Conservation (phyloP, 768 basidiomycete genomes). For the Macrolepiota dolichaula region DNA sequence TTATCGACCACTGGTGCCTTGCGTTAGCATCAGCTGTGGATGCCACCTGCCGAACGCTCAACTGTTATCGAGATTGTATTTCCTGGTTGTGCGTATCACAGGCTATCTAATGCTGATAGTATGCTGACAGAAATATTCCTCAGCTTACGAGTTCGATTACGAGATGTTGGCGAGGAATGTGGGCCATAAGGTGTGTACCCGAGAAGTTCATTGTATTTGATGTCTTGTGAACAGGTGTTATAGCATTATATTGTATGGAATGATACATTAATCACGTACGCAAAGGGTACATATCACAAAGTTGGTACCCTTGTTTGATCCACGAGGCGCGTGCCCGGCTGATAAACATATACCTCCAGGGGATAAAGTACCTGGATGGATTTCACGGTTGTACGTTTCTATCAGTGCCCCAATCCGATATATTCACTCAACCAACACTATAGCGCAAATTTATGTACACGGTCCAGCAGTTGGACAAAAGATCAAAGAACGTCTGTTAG, state of each 20-base stretch:
- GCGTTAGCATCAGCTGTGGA: constrained; percentile 56
- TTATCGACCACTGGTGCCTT: background rate
- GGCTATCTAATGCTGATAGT: background rate
- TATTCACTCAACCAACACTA: background rate
- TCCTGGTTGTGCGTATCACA: constrained; percentile 40
- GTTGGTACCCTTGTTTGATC: constrained; percentile 12
- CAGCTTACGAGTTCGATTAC: constrained; percentile 39
- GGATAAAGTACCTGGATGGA: constrained; percentile 49
- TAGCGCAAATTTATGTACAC: constrained; percentile 51
- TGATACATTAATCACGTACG: constrained; percentile 44
- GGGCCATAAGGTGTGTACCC: constrained; percentile 33
- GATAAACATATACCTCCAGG: constrained; percentile 41
- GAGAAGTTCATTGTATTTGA: background rate
- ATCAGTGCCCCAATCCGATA: background rate
- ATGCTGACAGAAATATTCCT: background rate
- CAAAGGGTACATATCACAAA: constrained; percentile 27
- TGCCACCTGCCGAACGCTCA: constrained; percentile 59
- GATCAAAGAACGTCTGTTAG: constrained; percentile 51
- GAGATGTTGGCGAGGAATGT: constrained; percentile 38
- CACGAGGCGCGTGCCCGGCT: background rate
- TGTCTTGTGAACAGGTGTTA: background rate
- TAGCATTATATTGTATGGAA: constrained; percentile 68
- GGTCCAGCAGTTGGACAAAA: constrained; percentile 53
- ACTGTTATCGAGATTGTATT: constrained; percentile 72
- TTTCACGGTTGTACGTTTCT: constrained; percentile 11